phyloP scores from a whole-genome alignment of 805 yeast species.

The Lipomyces lipofer region DNA sequence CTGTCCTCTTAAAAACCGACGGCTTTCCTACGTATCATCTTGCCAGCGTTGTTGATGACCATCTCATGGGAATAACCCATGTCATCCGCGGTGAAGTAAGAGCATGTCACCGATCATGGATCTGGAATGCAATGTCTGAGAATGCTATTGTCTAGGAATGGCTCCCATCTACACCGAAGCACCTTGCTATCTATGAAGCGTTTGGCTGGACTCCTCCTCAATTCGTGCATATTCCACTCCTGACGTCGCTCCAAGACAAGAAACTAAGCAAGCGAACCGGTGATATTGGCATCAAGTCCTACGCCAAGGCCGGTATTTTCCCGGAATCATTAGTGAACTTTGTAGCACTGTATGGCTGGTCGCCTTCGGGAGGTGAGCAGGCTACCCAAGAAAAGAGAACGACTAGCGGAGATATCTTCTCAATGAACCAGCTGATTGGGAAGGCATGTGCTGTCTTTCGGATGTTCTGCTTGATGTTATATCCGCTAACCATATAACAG shows the following conservation, averaged over 20 bases:
- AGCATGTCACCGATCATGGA: constrained; percentile 4
- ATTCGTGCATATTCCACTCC: constrained; percentile 85
- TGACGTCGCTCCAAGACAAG: constrained; percentile 53
- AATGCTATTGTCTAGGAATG: constrained; percentile 69
- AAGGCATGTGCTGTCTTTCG: no score
- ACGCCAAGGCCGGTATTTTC: constrained; percentile 55
- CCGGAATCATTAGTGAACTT: constrained; percentile 90
- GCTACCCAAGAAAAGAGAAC: constrained; percentile 2
- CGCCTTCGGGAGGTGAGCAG: constrained; percentile 49
- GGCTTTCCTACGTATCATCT: constrained; percentile 95
- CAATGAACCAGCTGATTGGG: constrained; percentile 17
- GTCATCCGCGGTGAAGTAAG: constrained; percentile 97
- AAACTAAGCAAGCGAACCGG: constrained; percentile 86
- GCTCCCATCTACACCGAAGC: constrained; percentile 95
- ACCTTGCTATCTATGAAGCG: constrained; percentile 79
- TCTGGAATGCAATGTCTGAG: no score
- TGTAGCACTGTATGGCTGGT: constrained; percentile 92
- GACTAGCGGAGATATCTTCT: constrained; percentile 23
- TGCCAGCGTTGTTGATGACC: constrained; percentile 95
- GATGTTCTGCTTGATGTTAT: no score
- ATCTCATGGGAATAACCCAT: constrained; percentile 87
- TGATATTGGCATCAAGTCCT: constrained; percentile 65
- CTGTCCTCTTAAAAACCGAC: constrained; percentile 87
- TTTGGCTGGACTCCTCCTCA: constrained; percentile 83
- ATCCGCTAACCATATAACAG: no score